phyloP scores from a whole-genome alignment of 2,329 filamentous ascomycete species.

The Nemania sp. region DNA sequence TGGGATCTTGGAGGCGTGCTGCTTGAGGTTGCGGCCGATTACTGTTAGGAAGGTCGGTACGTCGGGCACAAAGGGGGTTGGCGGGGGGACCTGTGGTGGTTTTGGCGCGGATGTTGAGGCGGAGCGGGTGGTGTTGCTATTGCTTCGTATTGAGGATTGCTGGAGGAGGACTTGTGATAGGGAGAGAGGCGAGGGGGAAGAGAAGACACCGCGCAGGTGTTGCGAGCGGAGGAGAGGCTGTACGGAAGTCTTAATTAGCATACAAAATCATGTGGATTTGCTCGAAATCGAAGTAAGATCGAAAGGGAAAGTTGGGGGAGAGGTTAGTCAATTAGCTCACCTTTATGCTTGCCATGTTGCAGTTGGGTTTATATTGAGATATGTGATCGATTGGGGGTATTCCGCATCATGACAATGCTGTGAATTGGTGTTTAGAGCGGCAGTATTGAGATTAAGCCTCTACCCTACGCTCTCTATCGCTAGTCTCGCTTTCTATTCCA shows the following conservation, averaged over 20 bases:
- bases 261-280: neutral
- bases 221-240: slow-evolving; percentile 50
- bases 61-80: slow-evolving; percentile 89
- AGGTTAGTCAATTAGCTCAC: slow-evolving; percentile 33
- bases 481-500: slow-evolving; percentile 24
- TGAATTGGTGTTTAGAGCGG: neutral
- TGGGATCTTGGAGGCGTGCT: slow-evolving; percentile 87
- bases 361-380: slow-evolving; percentile 15
- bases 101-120: slow-evolving; percentile 23
- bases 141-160: slow-evolving; percentile 32
- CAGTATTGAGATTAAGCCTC: neutral
- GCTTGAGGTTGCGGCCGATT: slow-evolving; percentile 87
- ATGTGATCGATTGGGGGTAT: neutral
- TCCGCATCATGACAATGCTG: slow-evolving; percentile 24
- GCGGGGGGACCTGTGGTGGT: slow-evolving; percentile 64
- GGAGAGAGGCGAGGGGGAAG: slow-evolving; percentile 5
- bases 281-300: neutral
- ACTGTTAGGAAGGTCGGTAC: slow-evolving; percentile 86
- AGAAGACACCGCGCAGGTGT: slow-evolving; percentile 45
- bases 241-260: slow-evolving; percentile 15
- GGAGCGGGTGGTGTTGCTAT: slow-evolving; percentile 22
- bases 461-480: slow-evolving; percentile 19
- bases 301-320: neutral
- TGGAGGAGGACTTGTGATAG: slow-evolving; percentile 18
- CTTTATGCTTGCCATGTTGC: slow-evolving; percentile 46